phyloP scores from a whole-genome alignment of 1,284 basidiomycete genomes.

The Ustilago trichophora region DNA sequence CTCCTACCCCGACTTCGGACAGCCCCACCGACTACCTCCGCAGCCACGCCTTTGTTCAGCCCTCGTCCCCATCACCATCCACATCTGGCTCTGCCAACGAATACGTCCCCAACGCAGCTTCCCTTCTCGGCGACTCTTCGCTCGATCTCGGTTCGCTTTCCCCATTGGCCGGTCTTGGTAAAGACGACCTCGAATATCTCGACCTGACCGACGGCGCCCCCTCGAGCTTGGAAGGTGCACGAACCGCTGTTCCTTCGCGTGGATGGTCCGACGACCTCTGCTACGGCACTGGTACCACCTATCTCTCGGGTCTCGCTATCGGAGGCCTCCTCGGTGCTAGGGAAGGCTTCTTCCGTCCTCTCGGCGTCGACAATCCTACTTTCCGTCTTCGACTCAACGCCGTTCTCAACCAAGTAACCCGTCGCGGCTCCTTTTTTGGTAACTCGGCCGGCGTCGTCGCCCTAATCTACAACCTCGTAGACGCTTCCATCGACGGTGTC shows the following conservation, averaged over 20 bases:
- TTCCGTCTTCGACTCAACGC: slow-evolving; percentile 92
- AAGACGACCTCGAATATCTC: slow-evolving; percentile 66
- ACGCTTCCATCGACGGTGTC: slow-evolving; percentile 87
- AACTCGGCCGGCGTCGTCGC: slow-evolving; percentile 98
- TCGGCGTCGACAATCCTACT: slow-evolving; percentile 69
- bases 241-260: slow-evolving; percentile 69
- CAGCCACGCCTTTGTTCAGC: slow-evolving; percentile 45
- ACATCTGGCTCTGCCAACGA: slow-evolving; percentile 66
- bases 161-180: slow-evolving; percentile 59
- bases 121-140: slow-evolving; percentile 83
- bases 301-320: slow-evolving; percentile 91
- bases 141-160: slow-evolving; percentile 84
- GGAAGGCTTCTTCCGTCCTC: slow-evolving; percentile 87
- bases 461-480: slow-evolving; percentile 94
- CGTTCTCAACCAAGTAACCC: slow-evolving; percentile 92
- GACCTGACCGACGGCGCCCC: slow-evolving; percentile 63
- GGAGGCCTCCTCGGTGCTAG: slow-evolving; percentile 95
- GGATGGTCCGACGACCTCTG: slow-evolving; percentile 99
- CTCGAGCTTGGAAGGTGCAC: slow-evolving; percentile 61
- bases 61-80: slow-evolving; percentile 25
- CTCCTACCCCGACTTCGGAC: slow-evolving; percentile 18
- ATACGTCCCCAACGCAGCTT: slow-evolving; percentile 92
- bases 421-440: slow-evolving; percentile 95
- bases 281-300: slow-evolving; percentile 98
- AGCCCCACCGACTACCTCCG: slow-evolving; percentile 51